phyloP scores from a whole-genome alignment of 176 grass and related monocot species.

The sorghum (Sorghum bicolor) region DNA sequence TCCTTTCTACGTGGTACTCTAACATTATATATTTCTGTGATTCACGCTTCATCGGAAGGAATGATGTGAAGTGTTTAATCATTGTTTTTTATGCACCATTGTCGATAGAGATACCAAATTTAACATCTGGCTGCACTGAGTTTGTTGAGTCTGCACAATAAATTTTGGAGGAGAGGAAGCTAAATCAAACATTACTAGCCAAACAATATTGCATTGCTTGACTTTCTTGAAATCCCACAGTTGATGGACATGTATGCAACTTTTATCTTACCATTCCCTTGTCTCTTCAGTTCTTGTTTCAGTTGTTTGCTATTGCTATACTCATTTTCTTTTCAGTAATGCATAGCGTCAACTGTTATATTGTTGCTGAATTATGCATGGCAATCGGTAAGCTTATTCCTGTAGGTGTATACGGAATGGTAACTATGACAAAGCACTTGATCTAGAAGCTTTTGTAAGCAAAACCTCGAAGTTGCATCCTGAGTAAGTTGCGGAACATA shows the following conservation, averaged over 20 bases:
- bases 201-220: conserved; percentile 93
- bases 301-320: conserved; percentile 10
- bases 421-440: conserved; percentile 95
- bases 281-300: background rate
- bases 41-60: background rate
- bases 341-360: background rate
- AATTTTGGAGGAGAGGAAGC: conserved; percentile 95
- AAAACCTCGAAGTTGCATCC: conserved; percentile 87
- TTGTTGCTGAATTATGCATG: background rate
- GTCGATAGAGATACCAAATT: conserved; percentile 93
- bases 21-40: background rate
- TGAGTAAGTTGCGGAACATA: conserved; percentile 62
- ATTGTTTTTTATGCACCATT: conserved; percentile 14
- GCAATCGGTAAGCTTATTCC: conserved; percentile 7
- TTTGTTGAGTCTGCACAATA: conserved; percentile 90
- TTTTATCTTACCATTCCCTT: conserved; percentile 16
- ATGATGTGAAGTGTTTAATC: conserved; percentile 30
- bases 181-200: conserved; percentile 91
- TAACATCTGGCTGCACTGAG: conserved; percentile 92
- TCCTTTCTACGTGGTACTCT: background rate
- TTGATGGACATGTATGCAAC: conserved; percentile 92
- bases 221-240: conserved; percentile 93
- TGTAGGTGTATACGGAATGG: conserved; percentile 93
- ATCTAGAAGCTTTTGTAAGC: conserved; percentile 85
- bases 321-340: background rate